Conservation (phyloP, 306 rosid species). For the Senna siamea region DNA sequence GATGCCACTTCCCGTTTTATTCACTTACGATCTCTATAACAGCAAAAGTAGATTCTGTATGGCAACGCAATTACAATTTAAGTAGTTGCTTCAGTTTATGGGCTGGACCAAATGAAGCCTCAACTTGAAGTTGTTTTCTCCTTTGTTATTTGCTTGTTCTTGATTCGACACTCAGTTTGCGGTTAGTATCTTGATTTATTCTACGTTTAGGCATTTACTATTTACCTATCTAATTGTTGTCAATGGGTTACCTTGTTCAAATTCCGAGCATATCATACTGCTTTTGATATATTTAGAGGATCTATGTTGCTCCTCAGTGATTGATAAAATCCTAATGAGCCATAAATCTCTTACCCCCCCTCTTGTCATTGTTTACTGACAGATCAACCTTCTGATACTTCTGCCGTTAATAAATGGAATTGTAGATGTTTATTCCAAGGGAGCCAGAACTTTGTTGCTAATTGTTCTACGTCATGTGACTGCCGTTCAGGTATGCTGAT, state of each 20-base stretch:
- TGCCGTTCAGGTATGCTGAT: conserved; percentile 69
- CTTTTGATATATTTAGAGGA: conserved; percentile 1
- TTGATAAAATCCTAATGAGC: conserved; percentile 24
- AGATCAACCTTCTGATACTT: conserved; percentile 59
- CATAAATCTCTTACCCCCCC: not conserved
- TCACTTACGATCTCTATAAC: conserved; percentile 7
- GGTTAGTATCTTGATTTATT: conserved; percentile 58
- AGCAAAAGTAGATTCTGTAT: conserved; percentile 17
- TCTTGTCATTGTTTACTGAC: conserved; percentile 39
- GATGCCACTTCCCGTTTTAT: conserved; percentile 39
- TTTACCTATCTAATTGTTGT: conserved; percentile 28
- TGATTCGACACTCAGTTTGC: conserved; percentile 59
- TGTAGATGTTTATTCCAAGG: conserved; percentile 76
- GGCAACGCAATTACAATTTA: not conserved
- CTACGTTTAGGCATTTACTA: not conserved
- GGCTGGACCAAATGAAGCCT: conserved; percentile 69
- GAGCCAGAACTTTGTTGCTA: conserved; percentile 57
- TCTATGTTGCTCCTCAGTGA: conserved; percentile 14
- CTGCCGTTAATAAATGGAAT: conserved; percentile 66
- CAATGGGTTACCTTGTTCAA: not conserved
- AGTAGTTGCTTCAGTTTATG: conserved; percentile 34
- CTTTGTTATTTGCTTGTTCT: conserved; percentile 57
- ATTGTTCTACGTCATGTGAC: conserved; percentile 84
- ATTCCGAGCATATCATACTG: not conserved
- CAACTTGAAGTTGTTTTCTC: conserved; percentile 53